Conservation (phyloP, 768 basidiomycete genomes). For the Pulveroboletus sp. region DNA sequence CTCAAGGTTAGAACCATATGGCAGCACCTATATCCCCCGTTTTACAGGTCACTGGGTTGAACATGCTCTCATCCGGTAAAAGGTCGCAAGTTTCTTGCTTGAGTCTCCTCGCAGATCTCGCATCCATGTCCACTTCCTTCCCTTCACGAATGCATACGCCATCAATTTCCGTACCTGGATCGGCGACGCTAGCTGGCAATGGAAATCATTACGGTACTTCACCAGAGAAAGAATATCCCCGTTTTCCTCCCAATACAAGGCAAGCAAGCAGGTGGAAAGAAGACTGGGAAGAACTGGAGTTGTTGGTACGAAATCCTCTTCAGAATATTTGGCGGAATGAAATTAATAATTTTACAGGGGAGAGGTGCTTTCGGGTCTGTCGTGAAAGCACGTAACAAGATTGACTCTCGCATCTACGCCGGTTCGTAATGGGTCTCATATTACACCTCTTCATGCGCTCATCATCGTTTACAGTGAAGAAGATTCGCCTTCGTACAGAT, state of each 20-base stretch:
- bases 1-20: neutral
- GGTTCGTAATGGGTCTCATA: slow-evolving; percentile 38
- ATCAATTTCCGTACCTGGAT: slow-evolving; percentile 22
- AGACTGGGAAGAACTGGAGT: slow-evolving; percentile 92
- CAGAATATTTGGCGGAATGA: neutral
- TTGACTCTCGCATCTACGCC: slow-evolving; percentile 83
- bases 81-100: slow-evolving; percentile 57
- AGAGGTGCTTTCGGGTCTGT: slow-evolving; percentile 93
- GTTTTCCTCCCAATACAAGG: slow-evolving; percentile 35
- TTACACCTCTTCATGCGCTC: neutral
- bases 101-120: slow-evolving; percentile 56
- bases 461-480: slow-evolving; percentile 61
- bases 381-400: slow-evolving; percentile 88
- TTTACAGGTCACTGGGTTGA: slow-evolving; percentile 49
- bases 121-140: slow-evolving; percentile 37
- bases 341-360: slow-evolving; percentile 47
- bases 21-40: slow-evolving; percentile 53
- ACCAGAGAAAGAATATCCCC: slow-evolving; percentile 67
- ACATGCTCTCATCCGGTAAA: slow-evolving; percentile 60
- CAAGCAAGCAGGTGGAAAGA: slow-evolving; percentile 83
- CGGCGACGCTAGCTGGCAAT: slow-evolving; percentile 50
- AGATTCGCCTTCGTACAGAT: slow-evolving; percentile 73
- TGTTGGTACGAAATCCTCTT: slow-evolving; percentile 47
- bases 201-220: slow-evolving; percentile 41
- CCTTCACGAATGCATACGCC: slow-evolving; percentile 15